A percentile compares a stretch with the other conserved stretches of the same genome.
phyloP scores from a whole-genome alignment of 805 yeast species.

The Kazachstania viticola region DNA sequence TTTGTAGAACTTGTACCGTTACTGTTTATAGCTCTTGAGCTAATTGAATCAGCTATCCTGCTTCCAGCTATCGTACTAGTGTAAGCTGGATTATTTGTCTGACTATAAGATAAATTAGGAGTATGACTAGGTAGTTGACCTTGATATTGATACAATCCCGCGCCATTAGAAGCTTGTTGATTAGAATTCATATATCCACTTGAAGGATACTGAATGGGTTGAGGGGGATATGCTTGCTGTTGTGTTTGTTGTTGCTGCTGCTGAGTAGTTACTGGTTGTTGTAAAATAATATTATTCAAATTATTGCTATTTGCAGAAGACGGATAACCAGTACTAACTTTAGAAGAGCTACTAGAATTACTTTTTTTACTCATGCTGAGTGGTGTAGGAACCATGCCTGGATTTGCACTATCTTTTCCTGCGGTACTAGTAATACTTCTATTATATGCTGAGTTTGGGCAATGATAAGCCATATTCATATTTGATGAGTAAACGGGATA shows the following conservation, averaged over 20 bases:
- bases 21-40: too few species aligned
- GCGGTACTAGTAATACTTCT: not conserved
- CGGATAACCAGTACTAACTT: not conserved
- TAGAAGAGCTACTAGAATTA: not conserved
- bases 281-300: not conserved
- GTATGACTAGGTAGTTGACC: too few species aligned
- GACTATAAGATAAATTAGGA: too few species aligned
- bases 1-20: too few species aligned
- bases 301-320: not conserved
- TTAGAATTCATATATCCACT: too few species aligned
- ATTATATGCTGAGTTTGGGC: constrained; percentile 1
- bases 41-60: too few species aligned
- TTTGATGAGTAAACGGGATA: constrained; percentile 6
- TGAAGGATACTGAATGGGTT: not conserved
- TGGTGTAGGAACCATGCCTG: constrained; percentile 4
- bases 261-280: not conserved
- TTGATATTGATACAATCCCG: too few species aligned
- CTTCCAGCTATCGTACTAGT: too few species aligned
- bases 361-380: constrained; percentile 3
- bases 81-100: too few species aligned
- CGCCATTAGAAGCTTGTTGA: too few species aligned
- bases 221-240: not conserved
- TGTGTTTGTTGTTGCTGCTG: not conserved
- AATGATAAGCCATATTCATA: constrained; percentile 7
- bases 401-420: not conserved